Evolutionary conservation across 768 basidiomycete genomes (phyloP).

Genomic region (Tricholoma flavovirens): DNA sequence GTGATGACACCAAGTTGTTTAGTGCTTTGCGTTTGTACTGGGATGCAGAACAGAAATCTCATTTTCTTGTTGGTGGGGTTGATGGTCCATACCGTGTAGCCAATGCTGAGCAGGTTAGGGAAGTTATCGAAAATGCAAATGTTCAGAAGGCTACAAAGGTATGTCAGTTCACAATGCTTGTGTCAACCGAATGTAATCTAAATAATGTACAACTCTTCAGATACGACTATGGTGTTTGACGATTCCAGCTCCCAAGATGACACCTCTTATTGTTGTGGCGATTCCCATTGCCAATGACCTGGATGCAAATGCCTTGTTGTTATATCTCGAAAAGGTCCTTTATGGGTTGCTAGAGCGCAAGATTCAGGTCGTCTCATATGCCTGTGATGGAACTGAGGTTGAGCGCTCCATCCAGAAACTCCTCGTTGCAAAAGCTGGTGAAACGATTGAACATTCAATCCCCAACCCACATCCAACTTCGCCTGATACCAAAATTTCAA

Average conservation of each 20-base stretch:
- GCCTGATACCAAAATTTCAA: conserved; percentile 1
- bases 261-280: conserved; percentile 27
- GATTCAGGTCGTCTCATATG: conserved; percentile 26
- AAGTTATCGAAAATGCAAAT: conserved; percentile 7
- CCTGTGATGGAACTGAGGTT: conserved; percentile 34
- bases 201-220: too few relatives aligned
- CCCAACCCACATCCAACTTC: not conserved
- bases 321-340: too few relatives aligned
- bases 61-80: too few relatives aligned
- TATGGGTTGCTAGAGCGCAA: conserved; percentile 15
- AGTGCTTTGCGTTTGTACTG: too few relatives aligned
- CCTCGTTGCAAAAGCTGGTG: conserved; percentile 7
- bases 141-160: conserved; percentile 19
- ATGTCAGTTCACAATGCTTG: too few relatives aligned
- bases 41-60: too few relatives aligned
- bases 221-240: too few relatives aligned
- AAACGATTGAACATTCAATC: conserved; percentile 1
- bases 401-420: conserved; percentile 17
- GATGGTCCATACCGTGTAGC: conserved; percentile 3
- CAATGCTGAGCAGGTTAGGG: conserved; percentile 15
- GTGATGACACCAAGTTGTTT: too few relatives aligned
- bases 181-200: too few relatives aligned
- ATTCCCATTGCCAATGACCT: conserved; percentile 18
- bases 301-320: conserved; percentile 12
- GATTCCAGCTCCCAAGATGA: too few relatives aligned